Conservation (phyloP, 441 rosid species). For the Croton laevigatus region DNA sequence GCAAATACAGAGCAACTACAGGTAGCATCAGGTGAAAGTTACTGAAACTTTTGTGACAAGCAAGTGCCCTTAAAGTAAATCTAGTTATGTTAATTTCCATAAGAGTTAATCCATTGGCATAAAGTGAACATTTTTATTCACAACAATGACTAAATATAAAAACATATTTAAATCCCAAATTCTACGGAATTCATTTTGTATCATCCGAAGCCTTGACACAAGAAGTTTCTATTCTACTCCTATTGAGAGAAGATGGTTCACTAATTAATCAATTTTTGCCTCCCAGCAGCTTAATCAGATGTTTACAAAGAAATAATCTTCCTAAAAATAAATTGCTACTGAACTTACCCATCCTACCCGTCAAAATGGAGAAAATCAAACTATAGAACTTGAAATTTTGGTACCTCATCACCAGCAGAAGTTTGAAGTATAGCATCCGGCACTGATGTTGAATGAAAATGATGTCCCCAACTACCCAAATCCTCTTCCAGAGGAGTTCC, state of each 20-base stretch:
- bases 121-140: too few relatives aligned
- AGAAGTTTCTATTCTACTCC: background rate
- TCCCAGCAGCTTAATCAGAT: background rate
- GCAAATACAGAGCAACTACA: background rate
- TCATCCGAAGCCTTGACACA: too few relatives aligned
- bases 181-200: too few relatives aligned
- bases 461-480: constrained; percentile 93
- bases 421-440: constrained; percentile 86
- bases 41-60: background rate
- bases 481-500: constrained; percentile 93
- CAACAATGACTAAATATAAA: too few relatives aligned
- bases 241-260: background rate
- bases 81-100: too few relatives aligned
- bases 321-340: background rate
- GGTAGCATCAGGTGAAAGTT: background rate
- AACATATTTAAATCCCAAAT: too few relatives aligned
- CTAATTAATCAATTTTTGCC: background rate
- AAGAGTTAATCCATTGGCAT: too few relatives aligned
- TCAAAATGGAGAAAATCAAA: constrained; percentile 1
- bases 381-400: constrained; percentile 5
- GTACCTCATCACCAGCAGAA: constrained; percentile 93
- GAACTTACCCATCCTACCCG: background rate
- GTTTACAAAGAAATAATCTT: background rate
- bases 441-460: constrained; percentile 61
- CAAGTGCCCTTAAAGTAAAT: background rate